Evolutionary conservation across 2,329 filamentous ascomycete species (phyloP), one percentile per base, ranked within the genome.

Genomic region (Aureobasidium sp.): DNA sequence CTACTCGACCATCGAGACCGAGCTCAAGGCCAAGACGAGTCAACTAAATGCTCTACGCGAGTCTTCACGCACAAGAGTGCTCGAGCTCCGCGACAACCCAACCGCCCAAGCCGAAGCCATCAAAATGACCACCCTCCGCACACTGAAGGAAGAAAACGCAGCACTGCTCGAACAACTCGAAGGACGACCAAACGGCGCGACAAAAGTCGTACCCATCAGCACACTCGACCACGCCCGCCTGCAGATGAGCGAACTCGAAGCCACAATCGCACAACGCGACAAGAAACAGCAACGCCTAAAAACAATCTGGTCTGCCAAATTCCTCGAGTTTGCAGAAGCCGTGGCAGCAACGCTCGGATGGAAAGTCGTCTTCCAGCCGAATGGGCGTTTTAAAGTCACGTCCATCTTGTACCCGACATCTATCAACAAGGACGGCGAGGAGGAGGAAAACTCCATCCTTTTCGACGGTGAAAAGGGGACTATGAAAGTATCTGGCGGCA

Each of bases 401-500:
- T 88, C 84, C 64, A 88, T 93, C 67, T 95, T 93, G 71, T 89
- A 89, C 71, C 88, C 91, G 0, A 63, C 64, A 2, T 65, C 58
- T 0, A 64, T 67, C 17, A 64, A 68, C 47, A 63, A 62, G 7
- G 70, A 70, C 11, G 72, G 70, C 0, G 85, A 90, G 5, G 73
- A 74, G 58, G 78, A 80, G 64, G 80, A 80, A 65, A 84, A 85
- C 64, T 82, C 78, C 5, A 86, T 86, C 49, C 85, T 96, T 0
- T 97, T 97, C 73, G 91, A 96, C 74, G 91, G 91, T 57, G 91
- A 97, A 77, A 87, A 89, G 63, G 94, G 93, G 8, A 97, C 92
- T 0, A 99, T 99, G 94, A 99, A 99, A 81, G 89, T 99, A 62
- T 90, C 88, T 37, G 94, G 94, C 1, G 94, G 94, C 0, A 90